These are phyloP conservation scores for Trichoderma virens DNA, from an alignment of 495 filamentous ascomycete species.

Conservation along the genomic window DNA sequence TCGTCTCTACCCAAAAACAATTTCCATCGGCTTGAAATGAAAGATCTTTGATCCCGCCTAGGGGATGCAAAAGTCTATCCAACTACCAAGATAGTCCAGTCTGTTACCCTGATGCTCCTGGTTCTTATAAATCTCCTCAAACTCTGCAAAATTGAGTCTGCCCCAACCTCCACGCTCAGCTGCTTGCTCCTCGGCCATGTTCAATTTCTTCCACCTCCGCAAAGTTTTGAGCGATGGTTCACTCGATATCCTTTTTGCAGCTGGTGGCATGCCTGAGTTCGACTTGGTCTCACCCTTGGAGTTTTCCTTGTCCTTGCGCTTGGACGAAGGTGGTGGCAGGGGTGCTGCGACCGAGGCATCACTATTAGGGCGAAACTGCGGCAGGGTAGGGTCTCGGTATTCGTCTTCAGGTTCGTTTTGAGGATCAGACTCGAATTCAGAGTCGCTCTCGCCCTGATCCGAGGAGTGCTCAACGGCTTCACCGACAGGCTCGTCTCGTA, in stretches of 20 bases:
- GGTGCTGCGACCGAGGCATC: background rate
- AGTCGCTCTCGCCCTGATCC: slow-evolving; percentile 12
- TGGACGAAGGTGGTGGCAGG: background rate
- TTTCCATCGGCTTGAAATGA: no score
- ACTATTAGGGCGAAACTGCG: slow-evolving; percentile 57
- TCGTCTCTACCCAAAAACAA: no score
- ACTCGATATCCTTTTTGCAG: slow-evolving; percentile 26
- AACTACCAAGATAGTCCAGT: slow-evolving; percentile 70
- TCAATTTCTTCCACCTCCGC: slow-evolving; percentile 48
- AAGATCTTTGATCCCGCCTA: slow-evolving; percentile 16
- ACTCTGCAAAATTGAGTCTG: slow-evolving; percentile 62
- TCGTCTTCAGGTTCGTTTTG: slow-evolving; percentile 3
- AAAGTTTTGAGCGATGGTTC: slow-evolving; percentile 26
- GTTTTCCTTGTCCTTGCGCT: slow-evolving; percentile 17
- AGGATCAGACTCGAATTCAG: background rate
- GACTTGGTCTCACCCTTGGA: slow-evolving; percentile 21
- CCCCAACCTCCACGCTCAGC: slow-evolving; percentile 64
- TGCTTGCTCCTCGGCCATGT: slow-evolving; percentile 56
- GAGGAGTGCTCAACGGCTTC: slow-evolving; percentile 17
- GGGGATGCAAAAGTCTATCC: slow-evolving; percentile 73
- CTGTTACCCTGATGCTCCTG: slow-evolving; percentile 45
- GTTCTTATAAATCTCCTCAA: slow-evolving; percentile 59
- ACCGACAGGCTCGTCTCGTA: slow-evolving; percentile 15
- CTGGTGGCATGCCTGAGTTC: slow-evolving; percentile 2
- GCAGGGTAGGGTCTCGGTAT: slow-evolving; percentile 59